Conservation (phyloP, 2,329 filamentous ascomycete species). For the Penicillium sp. region DNA sequence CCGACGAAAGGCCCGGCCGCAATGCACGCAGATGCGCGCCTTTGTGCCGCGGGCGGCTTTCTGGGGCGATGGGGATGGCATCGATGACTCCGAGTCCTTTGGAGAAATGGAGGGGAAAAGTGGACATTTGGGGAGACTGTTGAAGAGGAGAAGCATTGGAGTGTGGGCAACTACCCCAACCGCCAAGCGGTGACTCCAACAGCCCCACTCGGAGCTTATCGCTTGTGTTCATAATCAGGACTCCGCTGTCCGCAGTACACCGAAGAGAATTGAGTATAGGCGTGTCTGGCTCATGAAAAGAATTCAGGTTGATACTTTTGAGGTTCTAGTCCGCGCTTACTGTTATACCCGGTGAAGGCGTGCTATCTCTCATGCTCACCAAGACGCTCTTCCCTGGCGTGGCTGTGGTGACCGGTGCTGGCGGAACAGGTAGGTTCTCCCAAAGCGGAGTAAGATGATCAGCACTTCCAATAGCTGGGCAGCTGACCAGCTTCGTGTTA, state of each 20-base stretch:
- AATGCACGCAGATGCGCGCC: constrained; percentile 36
- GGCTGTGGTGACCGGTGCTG: constrained; percentile 52
- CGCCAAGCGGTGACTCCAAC: constrained; percentile 22
- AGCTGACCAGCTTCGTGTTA: neutral
- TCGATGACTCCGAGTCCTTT: constrained; percentile 31
- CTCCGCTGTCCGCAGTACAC: neutral
- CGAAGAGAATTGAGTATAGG: neutral
- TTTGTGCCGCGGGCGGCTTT: constrained; percentile 31
- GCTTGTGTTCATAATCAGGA: neutral
- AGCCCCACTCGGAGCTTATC: constrained; percentile 3
- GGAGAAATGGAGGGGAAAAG: constrained; percentile 21
- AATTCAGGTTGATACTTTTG: neutral
- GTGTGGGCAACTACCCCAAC: constrained; percentile 16
- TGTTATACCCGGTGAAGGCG: neutral
- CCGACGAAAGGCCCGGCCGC: constrained; percentile 36
- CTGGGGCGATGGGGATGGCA: constrained; percentile 36
- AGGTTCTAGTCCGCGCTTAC: neutral
- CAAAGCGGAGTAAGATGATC: neutral
- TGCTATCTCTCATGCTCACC: neutral
- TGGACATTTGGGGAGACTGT: constrained; percentile 10
- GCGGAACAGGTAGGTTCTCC: constrained; percentile 45
- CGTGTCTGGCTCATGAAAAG: neutral
- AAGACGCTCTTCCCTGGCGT: constrained; percentile 46
- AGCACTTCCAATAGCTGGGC: neutral
- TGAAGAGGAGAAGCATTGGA: constrained; percentile 8